Conservation (phyloP, 2,329 filamentous ascomycete genomes). For the Pseudopithomyces chartarum region DNA sequence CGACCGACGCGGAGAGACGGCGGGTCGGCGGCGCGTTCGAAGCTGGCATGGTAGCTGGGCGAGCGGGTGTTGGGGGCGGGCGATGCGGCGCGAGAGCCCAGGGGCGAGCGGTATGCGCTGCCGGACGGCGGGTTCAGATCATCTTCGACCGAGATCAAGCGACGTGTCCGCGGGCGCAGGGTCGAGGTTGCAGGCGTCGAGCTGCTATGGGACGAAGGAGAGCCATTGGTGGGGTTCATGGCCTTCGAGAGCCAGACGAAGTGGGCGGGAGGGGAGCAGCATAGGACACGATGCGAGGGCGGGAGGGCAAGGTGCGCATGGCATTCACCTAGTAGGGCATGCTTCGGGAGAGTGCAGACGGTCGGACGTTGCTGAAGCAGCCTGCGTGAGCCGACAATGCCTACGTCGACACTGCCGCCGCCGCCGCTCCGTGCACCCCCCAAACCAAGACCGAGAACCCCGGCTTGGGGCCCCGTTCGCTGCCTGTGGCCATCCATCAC, state of each 20-base stretch:
- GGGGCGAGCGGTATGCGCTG: slow-evolving; percentile 46
- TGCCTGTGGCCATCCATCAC: not conserved
- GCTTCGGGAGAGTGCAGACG: slow-evolving; percentile 16
- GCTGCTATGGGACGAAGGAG: slow-evolving; percentile 47
- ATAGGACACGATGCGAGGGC: slow-evolving; percentile 37
- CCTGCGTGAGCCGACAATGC: slow-evolving; percentile 15
- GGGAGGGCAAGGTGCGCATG: slow-evolving; percentile 36
- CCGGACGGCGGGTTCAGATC: slow-evolving; percentile 43
- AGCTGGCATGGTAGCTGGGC: slow-evolving; percentile 36
- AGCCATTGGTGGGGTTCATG: slow-evolving; percentile 49
- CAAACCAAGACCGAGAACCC: slow-evolving; percentile 15
- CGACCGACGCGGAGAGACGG: slow-evolving; percentile 27
- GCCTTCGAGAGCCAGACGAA: slow-evolving; percentile 40
- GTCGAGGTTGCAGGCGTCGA: slow-evolving; percentile 44
- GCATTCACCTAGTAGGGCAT: slow-evolving; percentile 40
- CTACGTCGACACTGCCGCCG: not conserved
- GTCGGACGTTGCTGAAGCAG: slow-evolving; percentile 18
- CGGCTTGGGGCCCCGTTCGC: slow-evolving; percentile 7
- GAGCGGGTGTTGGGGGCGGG: slow-evolving; percentile 48
- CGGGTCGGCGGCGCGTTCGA: slow-evolving; percentile 26
- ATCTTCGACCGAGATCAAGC: slow-evolving; percentile 56
- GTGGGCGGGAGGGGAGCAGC: slow-evolving; percentile 41
- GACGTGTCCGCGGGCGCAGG: slow-evolving; percentile 52
- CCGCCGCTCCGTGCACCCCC: slow-evolving; percentile 19
- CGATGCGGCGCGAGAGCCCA: slow-evolving; percentile 46